Base-by-base conservation (phyloP, 2,329 filamentous ascomycete genomes). In the Thermomyces lanuginosus region DNA sequence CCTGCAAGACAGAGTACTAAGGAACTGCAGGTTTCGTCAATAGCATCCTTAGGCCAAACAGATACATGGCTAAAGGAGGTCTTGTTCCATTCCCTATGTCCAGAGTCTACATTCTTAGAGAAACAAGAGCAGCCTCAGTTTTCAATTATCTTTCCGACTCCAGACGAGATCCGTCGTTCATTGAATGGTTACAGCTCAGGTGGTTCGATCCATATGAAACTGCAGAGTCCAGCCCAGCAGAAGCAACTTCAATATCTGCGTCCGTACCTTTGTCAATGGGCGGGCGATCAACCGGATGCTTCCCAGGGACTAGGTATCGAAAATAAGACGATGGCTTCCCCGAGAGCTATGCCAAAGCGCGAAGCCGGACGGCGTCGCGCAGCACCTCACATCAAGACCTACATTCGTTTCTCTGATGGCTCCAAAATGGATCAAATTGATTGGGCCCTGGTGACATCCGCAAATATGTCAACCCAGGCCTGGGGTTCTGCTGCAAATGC, bases 311-410 rank as follows among this genome's bases (percentile, higher is more conserved):
- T 6, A 20, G 18, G 10, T 8, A 7, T 7, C 8, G 18, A 7
- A 7, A 20, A 10, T 8, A 8, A 20, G 8, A 10, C 18, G 18
- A 20, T 7, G 10, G 8, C 10, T 31, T 6, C 23, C 31, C n/a
- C 30, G 27, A 11, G 32, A 31, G 21, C 39, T 28, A 11, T 15
- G 35, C 25, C 11, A 29, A 31, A 32, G 14, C 44, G 43, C 4
- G 61, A 76, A 33, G 66, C 69, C 6, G 72, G 74, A 1, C 61
- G 78, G 28, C 60, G 68, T 24, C 63, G 70, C 16, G 82, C 81
- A 10, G 80, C 81, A 1, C 83, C 83, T 0, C 83, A 92, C 40
- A 78, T 92, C 46, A 92, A 92, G 49, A 92, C 82, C 0, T 92
- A 89, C 42, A 72, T 84, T 22, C 69, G 78, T 4, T 83, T 65